These are phyloP conservation scores for Penicillium cinerascens DNA, from an alignment of 495 filamentous ascomycete species.

Conservation along the genomic window DNA sequence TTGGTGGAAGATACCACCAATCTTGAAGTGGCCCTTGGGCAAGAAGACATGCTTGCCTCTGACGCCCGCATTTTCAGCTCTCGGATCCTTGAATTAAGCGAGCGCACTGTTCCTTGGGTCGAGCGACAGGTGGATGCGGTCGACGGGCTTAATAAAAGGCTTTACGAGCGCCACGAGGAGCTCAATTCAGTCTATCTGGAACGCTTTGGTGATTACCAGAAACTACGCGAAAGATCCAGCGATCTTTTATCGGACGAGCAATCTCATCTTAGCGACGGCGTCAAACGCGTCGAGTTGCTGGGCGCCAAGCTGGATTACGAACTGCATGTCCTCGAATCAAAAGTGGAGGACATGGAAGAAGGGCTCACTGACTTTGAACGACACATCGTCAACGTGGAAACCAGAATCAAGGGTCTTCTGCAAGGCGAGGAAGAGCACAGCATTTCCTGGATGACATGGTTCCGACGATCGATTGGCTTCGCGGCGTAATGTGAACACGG, in stretches of 20 bases:
- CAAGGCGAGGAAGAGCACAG: slow-evolving; percentile 60
- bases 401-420: slow-evolving; percentile 65
- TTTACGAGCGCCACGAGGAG: slow-evolving; percentile 58
- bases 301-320: slow-evolving; percentile 94
- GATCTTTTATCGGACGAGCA: slow-evolving; percentile 67
- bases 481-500: slow-evolving; percentile 8
- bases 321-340: slow-evolving; percentile 71
- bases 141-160: slow-evolving; percentile 58
- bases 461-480: slow-evolving; percentile 37
- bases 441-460: slow-evolving; percentile 53
- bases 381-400: slow-evolving; percentile 77
- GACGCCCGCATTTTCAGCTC: slow-evolving; percentile 60
- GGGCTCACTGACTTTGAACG: slow-evolving; percentile 76
- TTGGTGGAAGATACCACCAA: slow-evolving; percentile 25
- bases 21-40: slow-evolving; percentile 41
- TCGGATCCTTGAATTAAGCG: slow-evolving; percentile 47
- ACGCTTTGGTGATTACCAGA: slow-evolving; percentile 60
- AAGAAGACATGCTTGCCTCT: slow-evolving; percentile 51
- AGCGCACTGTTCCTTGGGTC: slow-evolving; percentile 59
- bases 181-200: slow-evolving; percentile 67
- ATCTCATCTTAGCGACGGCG: slow-evolving; percentile 61
- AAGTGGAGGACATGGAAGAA: slow-evolving; percentile 85
- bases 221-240: slow-evolving; percentile 59
- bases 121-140: slow-evolving; percentile 58
- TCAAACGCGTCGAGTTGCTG: slow-evolving; percentile 79